Evolutionary conservation across 495 filamentous ascomycete species (phyloP).

Genomic region (Talaromyces ruber): DNA sequence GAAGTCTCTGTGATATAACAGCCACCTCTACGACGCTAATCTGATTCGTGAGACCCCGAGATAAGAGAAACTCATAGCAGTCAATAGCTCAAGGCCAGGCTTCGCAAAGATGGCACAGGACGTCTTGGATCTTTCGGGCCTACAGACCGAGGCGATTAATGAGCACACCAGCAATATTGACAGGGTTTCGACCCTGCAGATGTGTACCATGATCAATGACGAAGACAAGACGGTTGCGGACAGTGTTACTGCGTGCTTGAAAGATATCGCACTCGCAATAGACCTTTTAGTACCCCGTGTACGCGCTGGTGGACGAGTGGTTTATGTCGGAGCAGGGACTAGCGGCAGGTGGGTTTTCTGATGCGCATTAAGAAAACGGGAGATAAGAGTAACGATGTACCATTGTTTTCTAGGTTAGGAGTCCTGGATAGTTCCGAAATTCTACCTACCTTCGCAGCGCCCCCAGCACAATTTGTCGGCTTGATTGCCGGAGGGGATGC

Average conservation of each 20-base stretch:
- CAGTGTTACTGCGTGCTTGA: slow-evolving; percentile 21
- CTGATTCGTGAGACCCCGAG: not conserved
- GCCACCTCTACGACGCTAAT: not conserved
- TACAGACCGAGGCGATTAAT: slow-evolving; percentile 30
- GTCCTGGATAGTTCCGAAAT: slow-evolving; percentile 33
- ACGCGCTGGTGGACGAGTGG: slow-evolving; percentile 24
- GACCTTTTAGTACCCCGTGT: slow-evolving; percentile 23
- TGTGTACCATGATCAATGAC: slow-evolving; percentile 25
- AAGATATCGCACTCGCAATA: slow-evolving; percentile 23
- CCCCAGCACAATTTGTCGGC: slow-evolving; percentile 24
- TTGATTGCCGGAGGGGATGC: slow-evolving; percentile 31
- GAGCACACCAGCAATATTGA: slow-evolving; percentile 22
- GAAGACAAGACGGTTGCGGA: slow-evolving; percentile 24
- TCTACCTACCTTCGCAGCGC: slow-evolving; percentile 28
- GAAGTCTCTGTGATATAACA: not conserved
- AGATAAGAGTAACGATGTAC: not conserved
- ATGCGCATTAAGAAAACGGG: not conserved
- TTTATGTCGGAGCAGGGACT: slow-evolving; percentile 33
- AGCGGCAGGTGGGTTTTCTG: slow-evolving; percentile 25
- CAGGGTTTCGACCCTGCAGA: slow-evolving; percentile 23
- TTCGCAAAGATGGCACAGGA: slow-evolving; percentile 8
- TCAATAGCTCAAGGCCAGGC: not conserved
- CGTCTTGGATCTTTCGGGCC: slow-evolving; percentile 15
- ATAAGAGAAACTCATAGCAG: not conserved
- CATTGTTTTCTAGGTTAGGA: slow-evolving; percentile 23